Base-by-base conservation (phyloP, 2,329 filamentous ascomycete genomes). In the Chaetomium globosum region DNA sequence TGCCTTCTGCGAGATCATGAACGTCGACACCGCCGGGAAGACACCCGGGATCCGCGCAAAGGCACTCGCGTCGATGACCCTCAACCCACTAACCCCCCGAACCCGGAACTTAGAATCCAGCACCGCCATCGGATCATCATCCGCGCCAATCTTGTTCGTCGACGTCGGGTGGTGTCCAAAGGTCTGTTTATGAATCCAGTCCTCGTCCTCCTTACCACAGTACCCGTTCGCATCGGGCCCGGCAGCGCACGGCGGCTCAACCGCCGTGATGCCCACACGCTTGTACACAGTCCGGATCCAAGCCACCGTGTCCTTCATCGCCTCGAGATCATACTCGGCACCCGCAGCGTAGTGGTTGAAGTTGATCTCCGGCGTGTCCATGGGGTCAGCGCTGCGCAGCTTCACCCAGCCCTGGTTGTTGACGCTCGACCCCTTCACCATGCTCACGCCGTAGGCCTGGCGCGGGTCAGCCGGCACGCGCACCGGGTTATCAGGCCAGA, bases 1-100 rank as follows among this genome's bases (percentile, higher is more conserved):
- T 1, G 86, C 86, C 79, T 88, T 88, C 77, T 88, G 85, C 30
- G 80, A 81, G 21, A 86, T 77, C 79, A 87, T 85, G 70, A 84
- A 87, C 0, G 81, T 83, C 3, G 84, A 80, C 7, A 83, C 71
- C 0, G 79, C 77, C 79, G 86, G 61, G 78, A 82, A 67, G 4
- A 74, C 69, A 21, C 85, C 85, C 1, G 78, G 78, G 31, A 78
- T 85, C 61, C 78, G 78, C 0, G 85, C 83, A 68, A 83, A 87
- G 1, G 56, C 62, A 19, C 55, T 59, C 3, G 61, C 86, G 75
- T 89, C 87, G 0, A 89, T 86, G 2, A 89, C 86, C 21, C 87
- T 77, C 55, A 89, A 74, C 0, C 82, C 81, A 0, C 78, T 73
- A 0, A 86, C 81, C 0, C 85, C 85, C 12, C 81, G 75, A 0